Evolutionary conservation across 768 basidiomycete genomes (phyloP).

Genomic region (Calocera cornea): DNA sequence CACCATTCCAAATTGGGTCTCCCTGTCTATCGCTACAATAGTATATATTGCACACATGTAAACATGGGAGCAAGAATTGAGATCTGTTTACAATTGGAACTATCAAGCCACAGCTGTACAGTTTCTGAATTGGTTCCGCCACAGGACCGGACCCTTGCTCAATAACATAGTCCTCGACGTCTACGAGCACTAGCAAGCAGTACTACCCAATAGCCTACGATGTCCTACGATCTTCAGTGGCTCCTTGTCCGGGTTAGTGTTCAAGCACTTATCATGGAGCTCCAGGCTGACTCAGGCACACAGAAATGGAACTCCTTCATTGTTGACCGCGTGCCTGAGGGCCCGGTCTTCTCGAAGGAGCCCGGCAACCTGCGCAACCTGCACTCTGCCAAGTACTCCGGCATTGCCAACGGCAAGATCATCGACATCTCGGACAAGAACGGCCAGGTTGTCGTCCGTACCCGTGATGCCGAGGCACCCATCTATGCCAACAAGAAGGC

Average conservation of each 20-base stretch:
- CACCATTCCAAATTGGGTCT: neutral
- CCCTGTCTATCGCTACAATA: neutral
- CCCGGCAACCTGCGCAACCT: constrained; percentile 79
- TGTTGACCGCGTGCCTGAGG: constrained; percentile 60
- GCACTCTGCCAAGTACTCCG: constrained; percentile 88
- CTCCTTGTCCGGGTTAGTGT: constrained; percentile 69
- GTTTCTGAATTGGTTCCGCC: neutral
- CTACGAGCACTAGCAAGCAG: neutral
- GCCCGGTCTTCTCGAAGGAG: constrained; percentile 74
- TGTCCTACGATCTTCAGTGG: constrained; percentile 90
- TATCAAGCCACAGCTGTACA: constrained; percentile 1
- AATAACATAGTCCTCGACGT: neutral
- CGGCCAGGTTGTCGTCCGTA: constrained; percentile 42
- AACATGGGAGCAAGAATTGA: neutral
- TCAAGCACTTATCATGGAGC: neutral
- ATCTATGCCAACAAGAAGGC: constrained; percentile 38
- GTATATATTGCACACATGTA: neutral
- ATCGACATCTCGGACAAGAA: constrained; percentile 47
- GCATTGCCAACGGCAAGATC: constrained; percentile 73
- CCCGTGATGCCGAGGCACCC: constrained; percentile 50
- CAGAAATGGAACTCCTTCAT: constrained; percentile 77
- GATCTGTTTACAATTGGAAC: neutral
- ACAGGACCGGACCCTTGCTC: neutral
- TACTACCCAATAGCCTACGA: constrained; percentile 19
- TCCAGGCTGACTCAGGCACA: constrained; percentile 8